These are phyloP conservation scores for Dioscorea cayenensis DNA, from an alignment of 116 monocot species.

Conservation along the genomic window DNA sequence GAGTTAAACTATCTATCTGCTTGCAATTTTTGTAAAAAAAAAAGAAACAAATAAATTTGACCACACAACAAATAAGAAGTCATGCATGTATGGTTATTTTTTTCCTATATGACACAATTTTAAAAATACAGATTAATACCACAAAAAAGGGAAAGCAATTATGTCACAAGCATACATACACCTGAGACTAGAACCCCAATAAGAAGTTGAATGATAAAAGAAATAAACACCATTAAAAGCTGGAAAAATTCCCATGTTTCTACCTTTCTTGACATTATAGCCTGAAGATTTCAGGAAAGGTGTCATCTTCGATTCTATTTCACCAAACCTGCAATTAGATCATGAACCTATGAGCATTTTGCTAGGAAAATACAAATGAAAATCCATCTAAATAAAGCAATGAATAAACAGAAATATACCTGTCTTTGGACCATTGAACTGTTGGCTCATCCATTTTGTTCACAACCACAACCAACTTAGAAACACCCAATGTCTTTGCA, in stretches of 20 bases:
- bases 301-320: conserved; percentile 88
- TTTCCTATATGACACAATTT: too few relatives aligned
- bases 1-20: too few relatives aligned
- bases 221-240: too few relatives aligned
- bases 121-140: too few relatives aligned
- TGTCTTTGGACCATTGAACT: conserved; percentile 86
- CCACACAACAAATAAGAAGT: too few relatives aligned
- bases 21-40: too few relatives aligned
- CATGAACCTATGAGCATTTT: background rate
- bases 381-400: background rate
- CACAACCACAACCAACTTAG: conserved; percentile 85
- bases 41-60: too few relatives aligned
- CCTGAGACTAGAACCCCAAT: too few relatives aligned
- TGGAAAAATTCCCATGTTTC: background rate
- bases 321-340: conserved; percentile 51
- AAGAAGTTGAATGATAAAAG: too few relatives aligned
- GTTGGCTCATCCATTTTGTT: conserved; percentile 99
- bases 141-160: too few relatives aligned
- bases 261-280: conserved; percentile 95
- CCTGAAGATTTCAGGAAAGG: conserved; percentile 88
- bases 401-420: conserved; percentile 28
- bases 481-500: conserved; percentile 95
- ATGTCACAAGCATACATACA: too few relatives aligned
- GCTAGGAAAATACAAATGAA: background rate
- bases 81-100: too few relatives aligned